Conservation (phyloP, 2,329 filamentous ascomycete species). For the Xylariaceae sp. region DNA sequence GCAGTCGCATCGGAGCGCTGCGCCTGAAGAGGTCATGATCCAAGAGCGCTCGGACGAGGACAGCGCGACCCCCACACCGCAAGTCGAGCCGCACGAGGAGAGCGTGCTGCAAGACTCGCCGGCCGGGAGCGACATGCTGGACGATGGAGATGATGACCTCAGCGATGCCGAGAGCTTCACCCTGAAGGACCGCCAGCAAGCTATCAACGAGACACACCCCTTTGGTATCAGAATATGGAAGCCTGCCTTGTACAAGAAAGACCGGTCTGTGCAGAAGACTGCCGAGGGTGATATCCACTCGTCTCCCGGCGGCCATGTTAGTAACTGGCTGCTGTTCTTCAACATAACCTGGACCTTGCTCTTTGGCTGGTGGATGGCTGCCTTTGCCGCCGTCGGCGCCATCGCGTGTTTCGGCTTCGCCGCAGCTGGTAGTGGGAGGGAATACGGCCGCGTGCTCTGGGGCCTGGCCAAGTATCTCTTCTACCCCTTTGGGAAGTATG, state of each 20-base stretch:
- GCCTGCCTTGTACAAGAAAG: conserved; percentile 95
- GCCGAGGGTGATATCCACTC: conserved; percentile 97
- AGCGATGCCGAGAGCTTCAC: conserved; percentile 98
- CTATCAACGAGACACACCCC: conserved; percentile 97
- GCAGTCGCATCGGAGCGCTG: conserved; percentile 30
- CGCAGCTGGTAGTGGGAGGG: conserved; percentile 69
- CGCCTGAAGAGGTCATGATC: conserved; percentile 22
- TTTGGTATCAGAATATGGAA: conserved; percentile 99
- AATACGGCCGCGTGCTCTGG: conserved; percentile 80
- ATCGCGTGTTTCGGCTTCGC: conserved; percentile 72
- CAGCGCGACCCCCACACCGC: conserved; percentile 22
- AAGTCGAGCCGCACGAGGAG: conserved; percentile 29
- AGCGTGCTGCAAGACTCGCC: conserved; percentile 14
- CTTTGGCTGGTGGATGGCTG: conserved; percentile 94
- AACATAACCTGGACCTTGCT: conserved; percentile 85
- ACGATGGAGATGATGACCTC: conserved; percentile 54
- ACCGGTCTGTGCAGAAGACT: conserved; percentile 89
- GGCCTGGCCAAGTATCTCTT: conserved; percentile 81
- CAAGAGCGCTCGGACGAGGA: conserved; percentile 23
- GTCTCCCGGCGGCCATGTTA: conserved; percentile 79
- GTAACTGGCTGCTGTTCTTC: conserved; percentile 75
- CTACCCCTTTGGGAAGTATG: conserved; percentile 95
- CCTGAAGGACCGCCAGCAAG: conserved; percentile 89
- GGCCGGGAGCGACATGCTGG: conserved; percentile 26
- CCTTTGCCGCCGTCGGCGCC: conserved; percentile 67